Evolutionary conservation across 345 rosid species (phyloP).

Genomic region (Aegle marmelos): DNA sequence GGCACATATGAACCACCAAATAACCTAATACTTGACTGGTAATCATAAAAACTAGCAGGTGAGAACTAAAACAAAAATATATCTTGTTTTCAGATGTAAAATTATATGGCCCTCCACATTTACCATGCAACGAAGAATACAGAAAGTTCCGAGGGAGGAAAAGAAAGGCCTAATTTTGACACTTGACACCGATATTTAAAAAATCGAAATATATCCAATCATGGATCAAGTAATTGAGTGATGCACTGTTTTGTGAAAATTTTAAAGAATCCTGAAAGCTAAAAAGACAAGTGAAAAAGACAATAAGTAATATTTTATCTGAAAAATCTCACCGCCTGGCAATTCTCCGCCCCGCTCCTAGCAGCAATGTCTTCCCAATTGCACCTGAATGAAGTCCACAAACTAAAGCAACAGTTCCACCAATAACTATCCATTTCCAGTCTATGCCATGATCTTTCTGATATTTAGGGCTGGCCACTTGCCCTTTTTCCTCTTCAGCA

Average conservation of each 20-base stretch:
- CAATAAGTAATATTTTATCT: too few relatives aligned
- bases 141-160: background rate
- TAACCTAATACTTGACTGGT: background rate
- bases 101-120: background rate
- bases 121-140: background rate
- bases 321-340: slow-evolving; percentile 56
- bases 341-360: slow-evolving; percentile 84
- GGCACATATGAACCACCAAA: background rate
- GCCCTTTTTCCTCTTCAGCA: slow-evolving; percentile 39
- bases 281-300: too few relatives aligned
- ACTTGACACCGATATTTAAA: background rate
- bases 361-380: slow-evolving; percentile 67
- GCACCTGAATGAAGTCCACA: slow-evolving; percentile 70
- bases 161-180: background rate
- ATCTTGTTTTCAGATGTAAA: background rate
- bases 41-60: background rate
- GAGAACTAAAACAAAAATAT: background rate
- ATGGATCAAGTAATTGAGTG: background rate
- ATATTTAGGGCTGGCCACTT: slow-evolving; percentile 17
- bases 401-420: slow-evolving; percentile 76
- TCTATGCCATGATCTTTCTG: slow-evolving; percentile 56
- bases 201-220: background rate
- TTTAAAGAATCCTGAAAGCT: background rate
- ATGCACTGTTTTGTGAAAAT: background rate
- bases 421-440: slow-evolving; percentile 88